Conservation (phyloP, 176 grass and related monocot species). For the Paspalum notatum region DNA sequence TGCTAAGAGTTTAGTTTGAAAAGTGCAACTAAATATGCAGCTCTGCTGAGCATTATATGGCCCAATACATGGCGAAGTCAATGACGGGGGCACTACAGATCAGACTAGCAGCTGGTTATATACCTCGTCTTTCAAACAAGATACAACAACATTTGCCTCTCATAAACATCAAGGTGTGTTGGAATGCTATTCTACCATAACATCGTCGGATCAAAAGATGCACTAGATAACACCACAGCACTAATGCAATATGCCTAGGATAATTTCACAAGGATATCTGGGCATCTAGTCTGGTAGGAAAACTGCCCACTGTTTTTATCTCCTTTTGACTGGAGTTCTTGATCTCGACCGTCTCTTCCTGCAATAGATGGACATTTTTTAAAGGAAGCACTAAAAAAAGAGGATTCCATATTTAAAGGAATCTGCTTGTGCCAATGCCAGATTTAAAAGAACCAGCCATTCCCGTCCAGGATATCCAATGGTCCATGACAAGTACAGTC, state of each 20-base stretch:
- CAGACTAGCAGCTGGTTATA: neutral
- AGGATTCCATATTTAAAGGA: constrained; percentile 8
- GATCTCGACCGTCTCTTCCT: constrained; percentile 59
- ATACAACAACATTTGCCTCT: neutral
- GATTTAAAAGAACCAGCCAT: neutral
- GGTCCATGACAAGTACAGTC: neutral
- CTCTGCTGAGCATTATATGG: neutral
- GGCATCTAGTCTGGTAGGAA: neutral
- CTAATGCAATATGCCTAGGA: neutral
- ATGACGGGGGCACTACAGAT: neutral
- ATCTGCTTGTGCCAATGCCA: neutral
- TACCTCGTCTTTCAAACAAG: constrained; percentile 2
- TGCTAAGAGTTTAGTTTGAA: neutral
- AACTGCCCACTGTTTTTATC: constrained; percentile 28
- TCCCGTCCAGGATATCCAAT: neutral
- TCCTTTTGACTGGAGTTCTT: constrained; percentile 57
- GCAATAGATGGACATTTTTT: constrained; percentile 34
- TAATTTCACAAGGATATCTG: neutral
- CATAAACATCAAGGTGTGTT: neutral
- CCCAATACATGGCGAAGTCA: neutral
- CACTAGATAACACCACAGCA: neutral
- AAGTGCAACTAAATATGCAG: neutral
- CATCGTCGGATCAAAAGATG: neutral
- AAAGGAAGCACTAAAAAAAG: constrained; percentile 8
- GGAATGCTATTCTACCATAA: neutral